A percentile compares a stretch with the other conserved stretches of the same genome.
Conservation (phyloP, 2,329 filamentous ascomycete species). For the Furcasterigmium sp. region DNA sequence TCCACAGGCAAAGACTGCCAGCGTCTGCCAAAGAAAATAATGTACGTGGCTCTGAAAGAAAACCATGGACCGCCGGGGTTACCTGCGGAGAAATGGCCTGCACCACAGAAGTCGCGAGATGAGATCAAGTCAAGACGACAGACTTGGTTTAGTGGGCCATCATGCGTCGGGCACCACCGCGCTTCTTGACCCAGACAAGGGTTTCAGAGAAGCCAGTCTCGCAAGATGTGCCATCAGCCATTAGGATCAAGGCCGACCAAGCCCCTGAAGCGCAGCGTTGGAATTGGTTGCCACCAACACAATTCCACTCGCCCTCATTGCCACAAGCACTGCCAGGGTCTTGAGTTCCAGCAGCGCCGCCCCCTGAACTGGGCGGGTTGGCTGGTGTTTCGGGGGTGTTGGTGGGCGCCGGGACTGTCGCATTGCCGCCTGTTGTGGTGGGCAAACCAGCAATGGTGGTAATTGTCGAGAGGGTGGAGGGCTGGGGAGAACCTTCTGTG, state of each 20-base stretch:
- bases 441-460: conserved; percentile 13
- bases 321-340: conserved; percentile 38
- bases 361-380: conserved; percentile 4
- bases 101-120: no score
- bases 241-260: conserved; percentile 43
- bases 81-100: no score
- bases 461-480: conserved; percentile 19
- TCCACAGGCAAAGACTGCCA: no score
- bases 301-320: conserved; percentile 54
- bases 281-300: conserved; percentile 49
- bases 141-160: neutral
- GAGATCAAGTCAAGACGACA: no score
- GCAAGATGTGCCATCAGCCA: conserved; percentile 52
- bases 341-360: conserved; percentile 20
- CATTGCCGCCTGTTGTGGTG: neutral
- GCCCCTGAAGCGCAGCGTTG: conserved; percentile 57
- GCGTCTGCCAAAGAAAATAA: no score
- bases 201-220: conserved; percentile 18
- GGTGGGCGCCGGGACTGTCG: conserved; percentile 3
- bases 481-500: conserved; percentile 7
- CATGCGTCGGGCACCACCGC: conserved; percentile 8
- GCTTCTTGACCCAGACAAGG: conserved; percentile 17
- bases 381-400: conserved; percentile 3
- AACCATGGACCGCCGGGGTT: no score
- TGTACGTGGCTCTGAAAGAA: no score